Evolutionary conservation across 106 monocot species (phyloP), one percentile per base, ranked within the genome.

Genomic region (Alisma plantagoaquatica): DNA sequence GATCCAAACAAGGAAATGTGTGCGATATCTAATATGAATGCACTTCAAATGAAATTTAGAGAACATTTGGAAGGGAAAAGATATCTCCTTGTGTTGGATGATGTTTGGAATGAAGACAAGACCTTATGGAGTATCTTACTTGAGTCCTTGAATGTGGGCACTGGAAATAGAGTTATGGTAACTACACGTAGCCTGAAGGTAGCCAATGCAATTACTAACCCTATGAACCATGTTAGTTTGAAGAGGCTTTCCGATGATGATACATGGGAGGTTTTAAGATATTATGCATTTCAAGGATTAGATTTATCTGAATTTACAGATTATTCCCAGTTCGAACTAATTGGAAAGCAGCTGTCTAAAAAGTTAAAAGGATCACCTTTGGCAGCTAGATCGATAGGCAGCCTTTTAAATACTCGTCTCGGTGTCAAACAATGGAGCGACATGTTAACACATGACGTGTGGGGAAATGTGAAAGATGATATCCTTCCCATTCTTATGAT

Each of bases 381-480:
- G 1, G 72, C 72, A 29, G 72, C 63, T 23, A 77, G 49, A 29
- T 63, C 72, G 17, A 17, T 77, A 0, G 77, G 72, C 24, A 10
- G 41, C 2, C 14, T 35, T 3, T 30, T 74, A 3, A 24, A 41
- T 8, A 2, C 4, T 0, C 38, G 67, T 0, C 16, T 66, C 5
- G 23, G 31, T 35, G 25, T 20, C 2, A 27, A 32, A 0, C 2
- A 62, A 11, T 70, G 79, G 79, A 57, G n/a, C 6, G 32, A 20
- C 16, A 54, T 79, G 16, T 32, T 60, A 18, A 9, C 41, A 22
- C 51, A 27, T 8, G 51, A 50, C 4, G 24, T 70, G 9, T 48
- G 53, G 46, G 22, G 58, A n/a, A 6, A 31, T 15, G 21, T 27
- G 18, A 33, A 35, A 4, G 16, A 25, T 14, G 51, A 53, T 20